Conservation (phyloP, 164 flowering plant genomes). For the Nymphaea colorata region DNA sequence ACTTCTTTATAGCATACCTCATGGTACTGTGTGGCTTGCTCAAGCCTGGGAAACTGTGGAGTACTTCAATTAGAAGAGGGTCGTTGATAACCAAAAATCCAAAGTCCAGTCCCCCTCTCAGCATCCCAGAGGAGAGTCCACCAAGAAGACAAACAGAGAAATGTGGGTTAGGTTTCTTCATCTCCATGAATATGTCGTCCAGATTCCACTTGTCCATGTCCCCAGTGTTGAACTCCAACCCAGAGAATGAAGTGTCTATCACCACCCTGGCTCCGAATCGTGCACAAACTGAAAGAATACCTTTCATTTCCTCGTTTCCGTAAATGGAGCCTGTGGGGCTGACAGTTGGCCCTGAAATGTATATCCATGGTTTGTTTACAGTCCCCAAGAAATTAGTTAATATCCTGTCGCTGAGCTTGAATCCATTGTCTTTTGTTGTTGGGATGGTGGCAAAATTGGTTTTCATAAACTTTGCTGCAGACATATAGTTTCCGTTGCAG, state of each 20-base stretch:
- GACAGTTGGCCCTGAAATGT: slow-evolving; percentile 79
- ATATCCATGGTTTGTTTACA: slow-evolving; percentile 75
- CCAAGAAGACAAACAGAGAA: slow-evolving; percentile 70
- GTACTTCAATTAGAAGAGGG: slow-evolving; percentile 40
- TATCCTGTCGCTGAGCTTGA: slow-evolving; percentile 52
- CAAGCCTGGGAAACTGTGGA: slow-evolving; percentile 53
- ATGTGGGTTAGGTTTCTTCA: slow-evolving; percentile 23
- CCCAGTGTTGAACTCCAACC: slow-evolving; percentile 45
- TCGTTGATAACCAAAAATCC: slow-evolving; percentile 64
- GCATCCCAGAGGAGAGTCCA: slow-evolving; percentile 63
- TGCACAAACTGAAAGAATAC: slow-evolving; percentile 51
- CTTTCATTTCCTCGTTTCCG: slow-evolving; percentile 50
- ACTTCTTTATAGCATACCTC: slow-evolving; percentile 65
- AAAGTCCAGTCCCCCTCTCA: slow-evolving; percentile 62
- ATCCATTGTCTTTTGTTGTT: slow-evolving; percentile 44
- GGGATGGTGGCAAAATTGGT: slow-evolving; percentile 47
- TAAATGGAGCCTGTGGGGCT: slow-evolving; percentile 81
- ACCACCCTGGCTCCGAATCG: slow-evolving; percentile 70
- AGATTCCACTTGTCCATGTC: slow-evolving; percentile 55
- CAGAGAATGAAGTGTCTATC: slow-evolving; percentile 87
- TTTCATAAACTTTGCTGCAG: slow-evolving; percentile 77
- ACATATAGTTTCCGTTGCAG: slow-evolving; percentile 62
- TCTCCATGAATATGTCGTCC: slow-evolving; percentile 35
- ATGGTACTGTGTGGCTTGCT: slow-evolving; percentile 83
- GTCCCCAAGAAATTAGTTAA: slow-evolving; percentile 32